Percentiles rank a stretch among this genome's conserved stretches.
Evolutionary conservation across 805 yeast genomes (phyloP).

Genomic region (Yamadazyma scolyti): DNA sequence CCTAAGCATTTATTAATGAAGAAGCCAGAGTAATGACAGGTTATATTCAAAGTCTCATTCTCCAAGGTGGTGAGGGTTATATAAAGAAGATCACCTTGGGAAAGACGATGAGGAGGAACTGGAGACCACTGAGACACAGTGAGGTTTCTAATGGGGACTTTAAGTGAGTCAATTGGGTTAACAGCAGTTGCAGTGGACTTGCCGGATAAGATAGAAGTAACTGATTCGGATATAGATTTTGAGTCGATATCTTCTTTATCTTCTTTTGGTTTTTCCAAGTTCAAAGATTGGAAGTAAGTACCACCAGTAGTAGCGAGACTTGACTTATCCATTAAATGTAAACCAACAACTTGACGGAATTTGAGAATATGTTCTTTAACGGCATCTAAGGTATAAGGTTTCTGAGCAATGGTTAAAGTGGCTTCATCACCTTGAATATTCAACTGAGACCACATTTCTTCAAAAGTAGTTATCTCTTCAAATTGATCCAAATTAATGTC

Average conservation of each 20-base stretch:
- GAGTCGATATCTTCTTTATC: constrained; percentile 5
- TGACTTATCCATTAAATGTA: constrained; percentile 44
- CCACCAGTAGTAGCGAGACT: constrained; percentile 46
- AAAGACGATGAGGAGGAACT: constrained; percentile 58
- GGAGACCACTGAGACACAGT: constrained; percentile 82
- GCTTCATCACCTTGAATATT: constrained; percentile 18
- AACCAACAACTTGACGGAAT: constrained; percentile 58
- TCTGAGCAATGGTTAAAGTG: constrained; percentile 44
- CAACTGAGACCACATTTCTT: constrained; percentile 17
- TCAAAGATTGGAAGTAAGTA: constrained; percentile 42
- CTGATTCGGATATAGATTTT: constrained; percentile 5
- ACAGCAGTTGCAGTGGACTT: constrained; percentile 8
- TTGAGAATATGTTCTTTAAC: constrained; percentile 61
- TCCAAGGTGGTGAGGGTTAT: constrained; percentile 75
- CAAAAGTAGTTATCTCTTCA: constrained; percentile 26
- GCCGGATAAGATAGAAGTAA: constrained; percentile 4
- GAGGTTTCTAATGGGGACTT: constrained; percentile 54
- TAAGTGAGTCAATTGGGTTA: constrained; percentile 22
- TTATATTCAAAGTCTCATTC: constrained; percentile 72
- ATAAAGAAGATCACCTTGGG: constrained; percentile 78
- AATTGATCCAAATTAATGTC: constrained; percentile 27
- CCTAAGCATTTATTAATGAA: constrained; percentile 68
- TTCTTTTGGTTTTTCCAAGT: constrained; percentile 22
- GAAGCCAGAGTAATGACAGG: constrained; percentile 78
- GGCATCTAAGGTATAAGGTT: constrained; percentile 56